Conservation (phyloP, 2,329 filamentous ascomycete genomes). For the Stemphylium beticola region DNA sequence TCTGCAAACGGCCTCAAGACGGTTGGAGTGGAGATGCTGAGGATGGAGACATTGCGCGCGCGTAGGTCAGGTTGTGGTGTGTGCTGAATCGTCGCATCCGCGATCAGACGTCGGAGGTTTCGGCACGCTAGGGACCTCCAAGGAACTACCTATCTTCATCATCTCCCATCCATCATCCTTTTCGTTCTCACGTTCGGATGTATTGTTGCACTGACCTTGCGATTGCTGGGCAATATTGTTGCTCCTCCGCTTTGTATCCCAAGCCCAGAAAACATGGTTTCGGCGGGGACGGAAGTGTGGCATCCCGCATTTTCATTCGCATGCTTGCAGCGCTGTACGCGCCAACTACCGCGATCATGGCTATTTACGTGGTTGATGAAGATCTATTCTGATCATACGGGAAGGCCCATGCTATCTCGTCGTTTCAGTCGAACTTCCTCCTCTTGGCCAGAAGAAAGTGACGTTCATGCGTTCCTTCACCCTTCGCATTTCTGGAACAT, state of each 20-base stretch:
- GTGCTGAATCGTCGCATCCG: conserved; percentile 23
- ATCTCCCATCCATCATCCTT: conserved; percentile 1
- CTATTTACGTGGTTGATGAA: conserved; percentile 17
- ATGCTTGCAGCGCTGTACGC: conserved; percentile 2
- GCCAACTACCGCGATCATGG: conserved; percentile 1
- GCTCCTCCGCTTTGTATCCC: too few relatives aligned
- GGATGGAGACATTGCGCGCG: conserved; percentile 12
- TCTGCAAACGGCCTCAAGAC: conserved; percentile 9
- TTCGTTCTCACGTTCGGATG: conserved; percentile 1
- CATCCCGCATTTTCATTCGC: too few relatives aligned
- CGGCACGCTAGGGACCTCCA: conserved; percentile 10
- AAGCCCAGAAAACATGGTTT: too few relatives aligned
- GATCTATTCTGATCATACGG: conserved; percentile 10
- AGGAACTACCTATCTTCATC: conserved; percentile 8
- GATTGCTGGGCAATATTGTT: too few relatives aligned
- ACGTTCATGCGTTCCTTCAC: conserved; percentile 36
- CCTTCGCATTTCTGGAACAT: conserved; percentile 25
- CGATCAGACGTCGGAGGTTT: conserved; percentile 29
- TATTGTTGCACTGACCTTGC: neutral
- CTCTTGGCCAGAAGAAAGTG: conserved; percentile 19
- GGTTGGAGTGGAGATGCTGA: conserved; percentile 4
- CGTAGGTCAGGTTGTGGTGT: conserved; percentile 15
- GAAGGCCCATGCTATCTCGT: conserved; percentile 20
- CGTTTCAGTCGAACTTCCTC: conserved; percentile 30
- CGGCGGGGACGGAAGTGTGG: too few relatives aligned